These are phyloP conservation scores for Salvia hispanica DNA, from an alignment of 257 asterid species.

Conservation along the genomic window DNA sequence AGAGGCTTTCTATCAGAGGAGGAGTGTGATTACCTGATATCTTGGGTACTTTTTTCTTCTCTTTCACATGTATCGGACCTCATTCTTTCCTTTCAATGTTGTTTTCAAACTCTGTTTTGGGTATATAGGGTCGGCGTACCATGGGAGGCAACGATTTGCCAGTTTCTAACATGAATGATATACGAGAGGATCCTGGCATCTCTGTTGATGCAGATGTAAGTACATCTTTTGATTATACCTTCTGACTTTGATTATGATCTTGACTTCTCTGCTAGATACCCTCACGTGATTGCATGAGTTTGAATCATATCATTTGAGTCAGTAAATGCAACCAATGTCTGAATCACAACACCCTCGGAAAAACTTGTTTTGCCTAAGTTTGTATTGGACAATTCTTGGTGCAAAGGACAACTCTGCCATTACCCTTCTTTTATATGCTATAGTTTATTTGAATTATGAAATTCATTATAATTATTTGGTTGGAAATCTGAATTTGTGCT, in stretches of 20 bases:
- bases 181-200: constrained; percentile 34
- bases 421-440: constrained; percentile 16
- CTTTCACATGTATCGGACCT: constrained; percentile 19
- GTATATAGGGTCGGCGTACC: constrained; percentile 38
- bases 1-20: constrained; percentile 65
- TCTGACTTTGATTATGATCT: constrained; percentile 4
- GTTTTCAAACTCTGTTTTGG: constrained; percentile 23
- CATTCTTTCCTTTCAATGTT: constrained; percentile 11
- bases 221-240: constrained; percentile 24
- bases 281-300: background rate
- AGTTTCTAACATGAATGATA: constrained; percentile 28
- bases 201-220: constrained; percentile 47
- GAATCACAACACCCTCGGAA: background rate
- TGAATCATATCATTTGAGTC: constrained; percentile 2
- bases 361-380: background rate
- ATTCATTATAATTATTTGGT: background rate
- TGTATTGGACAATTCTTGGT: background rate
- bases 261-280: constrained; percentile 1
- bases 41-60: constrained; percentile 49
- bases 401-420: constrained; percentile 14
- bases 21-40: constrained; percentile 74
- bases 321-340: constrained; percentile 3
- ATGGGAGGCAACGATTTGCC: constrained; percentile 25
- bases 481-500: constrained; percentile 15
- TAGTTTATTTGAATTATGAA: constrained; percentile 4